These are phyloP conservation scores for Hypericum perforatum DNA, from an alignment of 345 rosid genomes.

Conservation along the genomic window DNA sequence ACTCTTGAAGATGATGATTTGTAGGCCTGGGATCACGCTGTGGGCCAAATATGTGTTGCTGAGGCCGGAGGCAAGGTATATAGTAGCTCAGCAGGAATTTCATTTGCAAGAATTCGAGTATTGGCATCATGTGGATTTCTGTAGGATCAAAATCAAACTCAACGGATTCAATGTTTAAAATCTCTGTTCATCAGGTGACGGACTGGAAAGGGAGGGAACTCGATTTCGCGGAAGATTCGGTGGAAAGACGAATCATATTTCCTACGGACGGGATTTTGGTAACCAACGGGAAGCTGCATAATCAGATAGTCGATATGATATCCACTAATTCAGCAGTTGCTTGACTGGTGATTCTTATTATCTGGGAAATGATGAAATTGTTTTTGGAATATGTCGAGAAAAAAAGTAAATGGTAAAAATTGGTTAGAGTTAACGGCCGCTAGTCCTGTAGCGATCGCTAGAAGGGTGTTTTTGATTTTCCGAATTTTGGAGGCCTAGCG, in stretches of 20 bases:
- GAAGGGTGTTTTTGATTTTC: too few species aligned
- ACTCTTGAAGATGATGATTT: slow-evolving; percentile 8
- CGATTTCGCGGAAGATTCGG: slow-evolving; percentile 47
- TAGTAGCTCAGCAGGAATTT: neutral
- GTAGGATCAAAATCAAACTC: too few species aligned
- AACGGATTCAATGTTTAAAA: too few species aligned
- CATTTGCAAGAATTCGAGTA: neutral
- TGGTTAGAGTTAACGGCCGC: too few species aligned
- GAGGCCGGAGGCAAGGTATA: slow-evolving; percentile 94
- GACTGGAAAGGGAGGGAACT: slow-evolving; percentile 64
- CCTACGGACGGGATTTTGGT: slow-evolving; percentile 62
- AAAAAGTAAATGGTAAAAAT: too few species aligned
- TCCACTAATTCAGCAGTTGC: slow-evolving; percentile 28
- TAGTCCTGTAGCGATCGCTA: too few species aligned
- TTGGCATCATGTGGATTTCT: too few species aligned
- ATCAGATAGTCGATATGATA: slow-evolving; percentile 38
- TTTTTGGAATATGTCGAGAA: too few species aligned
- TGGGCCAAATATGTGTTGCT: slow-evolving; percentile 69
- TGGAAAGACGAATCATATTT: slow-evolving; percentile 43
- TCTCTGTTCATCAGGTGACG: slow-evolving; percentile 36
- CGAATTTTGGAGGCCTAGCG: too few species aligned
- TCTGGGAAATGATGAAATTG: too few species aligned
- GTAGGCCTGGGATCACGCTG: slow-evolving; percentile 96
- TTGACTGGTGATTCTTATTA: slow-evolving; percentile 14
- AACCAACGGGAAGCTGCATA: slow-evolving; percentile 45